Evolutionary conservation across 176 grass and related monocot genomes (phyloP).

Genomic region (Cenchrus americanus): DNA sequence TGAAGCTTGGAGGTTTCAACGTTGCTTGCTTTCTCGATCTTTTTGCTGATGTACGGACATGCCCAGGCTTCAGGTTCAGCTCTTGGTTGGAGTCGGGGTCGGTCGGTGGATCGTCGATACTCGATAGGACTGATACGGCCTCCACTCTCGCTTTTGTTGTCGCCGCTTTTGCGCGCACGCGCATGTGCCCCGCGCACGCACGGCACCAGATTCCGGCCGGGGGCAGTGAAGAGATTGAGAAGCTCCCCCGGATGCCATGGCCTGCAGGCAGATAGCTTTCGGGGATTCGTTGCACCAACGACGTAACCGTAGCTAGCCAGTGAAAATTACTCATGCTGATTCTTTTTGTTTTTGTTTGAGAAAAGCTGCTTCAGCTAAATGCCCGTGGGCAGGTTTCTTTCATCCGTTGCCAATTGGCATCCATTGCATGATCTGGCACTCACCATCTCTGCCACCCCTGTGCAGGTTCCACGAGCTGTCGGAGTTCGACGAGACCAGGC

Average conservation of each 20-base stretch:
- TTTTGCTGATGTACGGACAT: background rate
- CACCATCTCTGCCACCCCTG: too few species aligned
- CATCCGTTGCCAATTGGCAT: too few species aligned
- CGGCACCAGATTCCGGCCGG: background rate
- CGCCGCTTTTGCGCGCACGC: background rate
- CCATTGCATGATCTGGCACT: too few species aligned
- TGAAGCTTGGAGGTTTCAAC: conserved; percentile 1
- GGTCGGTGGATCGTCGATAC: background rate
- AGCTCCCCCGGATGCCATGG: background rate
- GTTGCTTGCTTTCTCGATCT: background rate
- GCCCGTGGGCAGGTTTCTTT: too few species aligned
- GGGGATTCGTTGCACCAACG: background rate
- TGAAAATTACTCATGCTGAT: too few species aligned
- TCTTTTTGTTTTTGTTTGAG: too few species aligned
- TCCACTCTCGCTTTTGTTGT: background rate
- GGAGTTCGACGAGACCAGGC: conserved; percentile 85
- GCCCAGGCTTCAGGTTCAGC: background rate
- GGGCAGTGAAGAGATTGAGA: background rate
- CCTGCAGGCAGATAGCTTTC: background rate
- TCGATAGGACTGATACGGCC: background rate
- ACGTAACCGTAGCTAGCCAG: too few species aligned
- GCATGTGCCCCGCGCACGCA: background rate
- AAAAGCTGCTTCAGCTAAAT: too few species aligned
- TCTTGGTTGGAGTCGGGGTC: background rate
- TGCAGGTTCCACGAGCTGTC: conserved; percentile 91